Conservation (phyloP, 108 stramenopile species). For the Cyclotella sp. region DNA sequence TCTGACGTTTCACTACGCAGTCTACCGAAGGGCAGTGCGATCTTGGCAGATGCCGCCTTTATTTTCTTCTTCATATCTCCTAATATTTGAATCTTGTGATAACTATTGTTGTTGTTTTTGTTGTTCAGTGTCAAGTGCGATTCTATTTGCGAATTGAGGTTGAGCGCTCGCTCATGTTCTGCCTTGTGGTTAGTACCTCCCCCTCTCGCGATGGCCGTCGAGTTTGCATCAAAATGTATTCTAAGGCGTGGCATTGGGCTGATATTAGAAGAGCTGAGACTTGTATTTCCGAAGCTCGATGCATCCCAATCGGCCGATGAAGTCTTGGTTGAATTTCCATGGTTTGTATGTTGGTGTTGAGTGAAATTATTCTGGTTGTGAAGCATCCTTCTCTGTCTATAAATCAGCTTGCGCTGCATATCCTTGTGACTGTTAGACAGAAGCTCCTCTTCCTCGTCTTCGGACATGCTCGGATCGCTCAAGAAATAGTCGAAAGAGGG, state of each 20-base stretch:
- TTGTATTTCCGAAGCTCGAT: slow-evolving; percentile 15
- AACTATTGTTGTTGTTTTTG: background rate
- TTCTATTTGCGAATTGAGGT: background rate
- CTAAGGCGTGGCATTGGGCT: slow-evolving; percentile 33
- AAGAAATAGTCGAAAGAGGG: slow-evolving; percentile 22
- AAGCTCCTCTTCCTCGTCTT: background rate
- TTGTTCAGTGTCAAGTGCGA: background rate
- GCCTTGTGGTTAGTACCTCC: background rate
- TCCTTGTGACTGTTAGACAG: slow-evolving; percentile 5
- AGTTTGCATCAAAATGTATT: slow-evolving; percentile 21
- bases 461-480: slow-evolving; percentile 21
- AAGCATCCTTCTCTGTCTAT: slow-evolving; percentile 15
- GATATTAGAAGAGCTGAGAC: slow-evolving; percentile 21
- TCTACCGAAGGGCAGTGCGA: background rate
- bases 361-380: background rate
- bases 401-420: slow-evolving; percentile 17
- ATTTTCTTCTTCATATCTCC: slow-evolving; percentile 16
- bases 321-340: background rate
- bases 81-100: background rate
- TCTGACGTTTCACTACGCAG: slow-evolving; percentile 5
- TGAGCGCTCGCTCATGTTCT: background rate
- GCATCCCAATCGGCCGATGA: slow-evolving; percentile 9
- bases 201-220: background rate
- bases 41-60: slow-evolving; percentile 1
- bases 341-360: background rate